Evolutionary conservation across 768 basidiomycete species (phyloP).

Genomic region (Lactifluus piperatus): DNA sequence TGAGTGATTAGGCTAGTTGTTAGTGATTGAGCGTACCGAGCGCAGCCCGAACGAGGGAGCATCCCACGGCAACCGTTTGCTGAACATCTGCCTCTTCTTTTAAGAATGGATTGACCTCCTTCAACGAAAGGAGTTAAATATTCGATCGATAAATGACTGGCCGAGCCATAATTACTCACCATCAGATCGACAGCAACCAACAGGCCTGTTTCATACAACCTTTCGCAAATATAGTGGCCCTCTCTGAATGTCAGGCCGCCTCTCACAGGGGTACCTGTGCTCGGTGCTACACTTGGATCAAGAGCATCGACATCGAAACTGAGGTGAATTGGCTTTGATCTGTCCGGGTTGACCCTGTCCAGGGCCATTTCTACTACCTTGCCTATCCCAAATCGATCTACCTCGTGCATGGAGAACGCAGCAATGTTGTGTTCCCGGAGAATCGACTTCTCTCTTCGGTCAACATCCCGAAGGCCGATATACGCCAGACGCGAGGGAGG

Average conservation of each 20-base stretch:
- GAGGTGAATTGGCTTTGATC: slow-evolving; percentile 83
- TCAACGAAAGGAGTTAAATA: slow-evolving; percentile 7
- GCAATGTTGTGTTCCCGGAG: slow-evolving; percentile 77
- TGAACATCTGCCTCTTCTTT: slow-evolving; percentile 63
- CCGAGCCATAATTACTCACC: slow-evolving; percentile 38
- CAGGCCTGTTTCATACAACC: slow-evolving; percentile 84
- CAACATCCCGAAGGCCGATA: slow-evolving; percentile 93
- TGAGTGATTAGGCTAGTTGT: background rate
- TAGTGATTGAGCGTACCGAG: slow-evolving; percentile 48
- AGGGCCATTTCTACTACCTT: slow-evolving; percentile 95
- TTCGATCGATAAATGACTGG: background rate
- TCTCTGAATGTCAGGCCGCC: slow-evolving; percentile 96
- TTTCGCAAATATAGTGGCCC: slow-evolving; percentile 97
- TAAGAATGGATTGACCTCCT: slow-evolving; percentile 97
- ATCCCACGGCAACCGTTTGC: slow-evolving; percentile 87
- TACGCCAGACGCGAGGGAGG: slow-evolving; percentile 80
- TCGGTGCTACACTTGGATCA: slow-evolving; percentile 93
- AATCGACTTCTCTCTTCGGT: slow-evolving; percentile 80
- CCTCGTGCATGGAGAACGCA: slow-evolving; percentile 56
- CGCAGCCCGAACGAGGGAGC: slow-evolving; percentile 75
- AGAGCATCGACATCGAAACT: slow-evolving; percentile 95
- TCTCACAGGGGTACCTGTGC: slow-evolving; percentile 88
- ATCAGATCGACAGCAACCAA: slow-evolving; percentile 91
- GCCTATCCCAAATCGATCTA: slow-evolving; percentile 81
- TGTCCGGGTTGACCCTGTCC: slow-evolving; percentile 82